Evolutionary conservation across 805 yeast species (phyloP).

Genomic region (Ogataea allantospora): DNA sequence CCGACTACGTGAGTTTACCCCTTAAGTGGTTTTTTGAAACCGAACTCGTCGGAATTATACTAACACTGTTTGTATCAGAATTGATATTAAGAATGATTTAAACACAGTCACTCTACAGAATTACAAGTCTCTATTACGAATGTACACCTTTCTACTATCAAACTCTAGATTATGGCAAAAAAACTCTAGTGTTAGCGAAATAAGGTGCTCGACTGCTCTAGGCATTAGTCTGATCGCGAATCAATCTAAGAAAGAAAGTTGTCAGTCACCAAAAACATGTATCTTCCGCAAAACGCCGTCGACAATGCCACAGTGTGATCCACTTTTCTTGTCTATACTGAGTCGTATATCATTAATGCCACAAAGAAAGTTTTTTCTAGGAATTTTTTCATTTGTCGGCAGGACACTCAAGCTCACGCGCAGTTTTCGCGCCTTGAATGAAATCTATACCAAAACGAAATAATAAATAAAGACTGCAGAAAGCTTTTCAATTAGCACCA

Average conservation of each 20-base stretch:
- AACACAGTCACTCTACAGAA: conserved; percentile 2
- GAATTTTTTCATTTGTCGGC: conserved; percentile 1
- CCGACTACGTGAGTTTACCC: conserved; percentile 16
- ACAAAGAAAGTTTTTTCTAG: background rate
- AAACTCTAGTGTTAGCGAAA: conserved; percentile 40
- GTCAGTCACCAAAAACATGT: background rate
- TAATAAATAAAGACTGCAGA: background rate
- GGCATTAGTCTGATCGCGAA: conserved; percentile 16
- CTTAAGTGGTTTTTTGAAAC: background rate
- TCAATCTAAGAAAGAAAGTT: conserved; percentile 9
- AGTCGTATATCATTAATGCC: conserved; percentile 6
- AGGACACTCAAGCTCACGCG: background rate
- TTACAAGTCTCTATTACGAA: conserved; percentile 5
- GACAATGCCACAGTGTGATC: background rate
- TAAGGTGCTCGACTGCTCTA: conserved; percentile 28
- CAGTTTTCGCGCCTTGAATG: background rate
- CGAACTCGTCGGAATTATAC: conserved; percentile 8
- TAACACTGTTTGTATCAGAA: conserved; percentile 6
- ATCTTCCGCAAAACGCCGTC: conserved; percentile 11
- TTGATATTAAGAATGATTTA: conserved; percentile 5
- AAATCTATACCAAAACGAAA: background rate
- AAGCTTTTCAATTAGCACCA: background rate
- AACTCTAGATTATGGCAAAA: conserved; percentile 35
- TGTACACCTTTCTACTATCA: conserved; percentile 40
- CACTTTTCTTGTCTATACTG: conserved; percentile 2